Base-by-base conservation (phyloP, 768 basidiomycete species). In the Hygrocybe coccinea region DNA sequence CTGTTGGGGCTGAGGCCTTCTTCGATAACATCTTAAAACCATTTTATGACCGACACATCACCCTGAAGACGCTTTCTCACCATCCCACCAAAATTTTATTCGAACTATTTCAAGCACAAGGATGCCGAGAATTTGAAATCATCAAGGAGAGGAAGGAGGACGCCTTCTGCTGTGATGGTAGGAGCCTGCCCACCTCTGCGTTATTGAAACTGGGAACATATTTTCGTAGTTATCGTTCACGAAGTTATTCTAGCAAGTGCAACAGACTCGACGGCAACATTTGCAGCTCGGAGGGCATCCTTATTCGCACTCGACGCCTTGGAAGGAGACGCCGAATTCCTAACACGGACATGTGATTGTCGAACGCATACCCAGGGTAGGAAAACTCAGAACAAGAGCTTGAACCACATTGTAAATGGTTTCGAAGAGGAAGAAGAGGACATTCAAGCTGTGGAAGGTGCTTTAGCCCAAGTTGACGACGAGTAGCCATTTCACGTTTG, bases 11-110 rank as follows among this genome's bases (percentile, higher is more conserved):
- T 22, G 79, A 87, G 62, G 71, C 71, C 0, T 75, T 93, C 62
- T 93, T 87, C 69, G 77, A 84, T 54, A 79, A 76, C 50, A 71
- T 86, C 46, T 72, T 91, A 53, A 77, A 82, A 67, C 90, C 90
- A 5, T 94, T 93, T 67, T 89, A 85, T 63, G 84, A 91, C 68
- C 77, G 78, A 59, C 82, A 91, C 59, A 80, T 92, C 67, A 83
- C 83, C 24, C 71, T 89, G 54, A 80, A 83, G 62, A 89, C 84
- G 33, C 73, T 91, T 17, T 81, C 87, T 3, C 81, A 84, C 60
- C 89, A 91, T 67, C 91, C 90, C 1, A 88, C 86, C 22, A 86
- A 86, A 64, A 74, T 82, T 51, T 75, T 92, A 11, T 84, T 85
- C 52, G 89, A 91, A 63, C 66, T 89, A 24, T 72, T 91, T 51